phyloP scores from a whole-genome alignment of 805 yeast species.

The Schizosaccharomyces osmophilus region DNA sequence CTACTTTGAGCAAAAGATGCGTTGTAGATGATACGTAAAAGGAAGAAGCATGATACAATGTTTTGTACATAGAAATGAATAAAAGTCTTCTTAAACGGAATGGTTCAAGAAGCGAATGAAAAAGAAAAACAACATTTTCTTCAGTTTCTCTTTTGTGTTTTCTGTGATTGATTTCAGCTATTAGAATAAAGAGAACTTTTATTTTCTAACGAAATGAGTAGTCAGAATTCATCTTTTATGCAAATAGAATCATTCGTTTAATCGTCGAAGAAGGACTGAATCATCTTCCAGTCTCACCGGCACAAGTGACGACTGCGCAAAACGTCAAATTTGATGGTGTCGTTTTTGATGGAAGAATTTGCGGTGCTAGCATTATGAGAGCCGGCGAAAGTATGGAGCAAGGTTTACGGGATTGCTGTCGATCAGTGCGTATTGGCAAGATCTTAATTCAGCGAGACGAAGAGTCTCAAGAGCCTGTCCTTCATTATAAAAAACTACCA shows the following conservation, averaged over 20 bases:
- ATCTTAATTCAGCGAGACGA: constrained; percentile 93
- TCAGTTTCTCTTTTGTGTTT: neutral
- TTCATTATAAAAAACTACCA: constrained; percentile 84
- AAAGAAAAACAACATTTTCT: neutral
- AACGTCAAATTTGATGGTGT: constrained; percentile 29
- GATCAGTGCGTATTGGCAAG: constrained; percentile 89
- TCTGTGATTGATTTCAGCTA: neutral
- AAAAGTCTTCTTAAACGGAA: neutral
- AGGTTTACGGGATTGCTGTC: constrained; percentile 89
- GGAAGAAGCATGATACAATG: neutral
- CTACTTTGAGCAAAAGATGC: no score
- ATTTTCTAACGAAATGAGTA: neutral
- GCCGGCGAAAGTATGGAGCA: constrained; percentile 99
- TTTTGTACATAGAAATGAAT: neutral
- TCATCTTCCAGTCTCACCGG: constrained; percentile 64
- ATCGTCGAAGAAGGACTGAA: constrained; percentile 82
- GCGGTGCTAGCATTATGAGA: constrained; percentile 93
- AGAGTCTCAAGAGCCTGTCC: constrained; percentile 80
- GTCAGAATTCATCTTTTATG: constrained; percentile 76
- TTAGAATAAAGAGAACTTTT: neutral
- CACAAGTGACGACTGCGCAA: constrained; percentile 40
- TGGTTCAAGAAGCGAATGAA: neutral
- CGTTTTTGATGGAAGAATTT: constrained; percentile 68
- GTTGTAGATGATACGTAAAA: neutral
- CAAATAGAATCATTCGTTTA: constrained; percentile 81